These are phyloP conservation scores for Fusarium tupiense DNA, from an alignment of 2,329 filamentous ascomycete genomes.

Conservation along the genomic window DNA sequence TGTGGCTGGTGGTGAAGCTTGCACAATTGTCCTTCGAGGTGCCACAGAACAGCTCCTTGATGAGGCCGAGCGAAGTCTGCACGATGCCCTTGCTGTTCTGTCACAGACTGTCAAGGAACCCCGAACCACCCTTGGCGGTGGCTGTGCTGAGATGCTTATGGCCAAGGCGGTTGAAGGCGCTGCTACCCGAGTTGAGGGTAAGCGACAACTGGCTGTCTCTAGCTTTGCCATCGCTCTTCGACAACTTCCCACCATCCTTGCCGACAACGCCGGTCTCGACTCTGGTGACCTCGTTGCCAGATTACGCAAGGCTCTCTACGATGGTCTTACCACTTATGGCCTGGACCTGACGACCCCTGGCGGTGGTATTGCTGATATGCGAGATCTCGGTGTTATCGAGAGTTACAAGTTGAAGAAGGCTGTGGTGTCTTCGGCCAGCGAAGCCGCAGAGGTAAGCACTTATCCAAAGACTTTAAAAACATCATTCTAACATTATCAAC, in stretches of 20 bases:
- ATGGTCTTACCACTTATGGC: conserved; percentile 91
- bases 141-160: conserved; percentile 99
- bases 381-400: conserved; percentile 93
- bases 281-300: conserved; percentile 93
- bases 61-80: conserved; percentile 93
- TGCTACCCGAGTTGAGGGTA: conserved; percentile 93
- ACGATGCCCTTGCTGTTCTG: conserved; percentile 94
- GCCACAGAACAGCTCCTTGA: conserved; percentile 97
- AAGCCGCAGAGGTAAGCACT: conserved; percentile 87
- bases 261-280: conserved; percentile 96
- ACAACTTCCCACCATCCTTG: conserved; percentile 94
- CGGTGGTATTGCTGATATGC: conserved; percentile 94
- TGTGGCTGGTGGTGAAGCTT: conserved; percentile 91
- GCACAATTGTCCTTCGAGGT: conserved; percentile 95
- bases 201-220: conserved; percentile 93
- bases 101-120: conserved; percentile 97
- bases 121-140: conserved; percentile 91
- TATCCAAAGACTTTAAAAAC: no score
- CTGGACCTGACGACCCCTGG: conserved; percentile 89
- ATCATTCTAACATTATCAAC: conserved; percentile 33
- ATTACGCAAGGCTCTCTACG: conserved; percentile 92
- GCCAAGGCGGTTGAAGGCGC: conserved; percentile 95
- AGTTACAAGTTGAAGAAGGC: conserved; percentile 98
- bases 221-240: conserved; percentile 89
- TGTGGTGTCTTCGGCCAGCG: conserved; percentile 95